Base-by-base conservation (phyloP, 2,329 filamentous ascomycete genomes). In the Fusarium multiceps region DNA sequence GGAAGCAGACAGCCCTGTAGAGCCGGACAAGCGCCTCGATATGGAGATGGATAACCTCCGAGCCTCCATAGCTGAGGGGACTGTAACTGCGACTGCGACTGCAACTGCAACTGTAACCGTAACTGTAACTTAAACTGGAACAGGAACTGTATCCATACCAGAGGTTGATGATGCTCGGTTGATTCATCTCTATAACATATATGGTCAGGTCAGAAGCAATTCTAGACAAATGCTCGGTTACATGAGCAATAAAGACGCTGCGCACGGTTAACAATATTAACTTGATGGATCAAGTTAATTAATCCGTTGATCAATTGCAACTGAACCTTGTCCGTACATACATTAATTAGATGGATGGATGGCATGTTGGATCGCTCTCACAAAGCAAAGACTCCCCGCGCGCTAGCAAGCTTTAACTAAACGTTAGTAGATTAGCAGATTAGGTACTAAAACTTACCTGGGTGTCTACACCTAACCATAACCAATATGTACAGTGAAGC, bases 21-120 rank as follows among this genome's bases (percentile, higher is more conserved):
- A n/a, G 21, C 46, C 41, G 53, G 46, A 41, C 20, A 43, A 40
- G 46, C 51, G 48, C 56, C 61, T 69, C 55, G 20, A 59, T 41
- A 53, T 32, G 32, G 28, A 45, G 60, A 48, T 59, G 41, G 49
- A 51, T 41, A 51, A 28, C 49, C 49, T 41, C 49, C 21, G 49
- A 37, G 23, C 49, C 49, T 51, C 49, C 49, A 51, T 51, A 40
- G 30, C 32, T 40, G 48, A 51, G 21, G 32, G 18, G 9, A 51
- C 49, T 41, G 49, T 20, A 51, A 48, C 42, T 47, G 21, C 18
- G 23, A 45, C 41, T 46, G 27, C 16, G 7, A 49, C 34, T 53
- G 34, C n/a, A 3, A 40, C 18, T n/a, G 18, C 9, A 10, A 41
- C 34, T 40, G 32, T 16, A 27, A 54, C 50, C 28, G n/a, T 30